Conservation (phyloP, 768 basidiomycete genomes). For the Tricholomella constricta region DNA sequence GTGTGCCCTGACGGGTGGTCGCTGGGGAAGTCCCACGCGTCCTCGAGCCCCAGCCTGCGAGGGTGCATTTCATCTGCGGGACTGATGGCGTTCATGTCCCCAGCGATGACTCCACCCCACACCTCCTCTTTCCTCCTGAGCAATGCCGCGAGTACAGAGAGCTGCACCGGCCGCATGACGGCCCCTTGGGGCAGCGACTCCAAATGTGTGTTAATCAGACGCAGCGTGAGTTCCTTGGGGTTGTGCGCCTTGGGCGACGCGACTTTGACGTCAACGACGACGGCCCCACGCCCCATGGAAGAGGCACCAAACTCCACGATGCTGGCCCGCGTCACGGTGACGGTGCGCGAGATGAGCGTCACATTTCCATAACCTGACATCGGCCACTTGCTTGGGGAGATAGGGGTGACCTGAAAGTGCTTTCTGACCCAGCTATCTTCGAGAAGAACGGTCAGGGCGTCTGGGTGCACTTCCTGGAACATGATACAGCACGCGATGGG, state of each 20-base stretch:
- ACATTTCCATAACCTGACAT: slow-evolving; percentile 60
- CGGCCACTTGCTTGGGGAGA: slow-evolving; percentile 55
- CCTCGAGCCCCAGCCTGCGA: slow-evolving; percentile 48
- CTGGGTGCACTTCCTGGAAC: slow-evolving; percentile 63
- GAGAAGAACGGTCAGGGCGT: slow-evolving; percentile 50
- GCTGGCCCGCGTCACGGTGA: slow-evolving; percentile 50
- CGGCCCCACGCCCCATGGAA: slow-evolving; percentile 51
- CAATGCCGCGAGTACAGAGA: slow-evolving; percentile 51
- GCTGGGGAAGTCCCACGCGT: slow-evolving; percentile 57
- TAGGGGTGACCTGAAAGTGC: slow-evolving; percentile 61
- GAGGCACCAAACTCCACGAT: slow-evolving; percentile 57
- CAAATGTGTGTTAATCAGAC: slow-evolving; percentile 74
- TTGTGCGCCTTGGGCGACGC: slow-evolving; percentile 33
- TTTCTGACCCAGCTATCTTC: slow-evolving; percentile 62
- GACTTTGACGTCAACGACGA: slow-evolving; percentile 59
- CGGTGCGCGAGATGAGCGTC: slow-evolving; percentile 62
- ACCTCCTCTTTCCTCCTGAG: slow-evolving; percentile 48
- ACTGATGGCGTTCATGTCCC: slow-evolving; percentile 73
- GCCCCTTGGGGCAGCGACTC: slow-evolving; percentile 60
- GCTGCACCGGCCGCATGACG: slow-evolving; percentile 47
- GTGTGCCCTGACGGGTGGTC: slow-evolving; percentile 53
- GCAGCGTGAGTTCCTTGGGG: slow-evolving; percentile 45
- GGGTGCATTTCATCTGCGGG: slow-evolving; percentile 45
- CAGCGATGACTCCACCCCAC: slow-evolving; percentile 62
- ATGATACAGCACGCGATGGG: slow-evolving; percentile 65